phyloP scores from a whole-genome alignment of 139 green algal genomes.

The Chlorella sp. region DNA sequence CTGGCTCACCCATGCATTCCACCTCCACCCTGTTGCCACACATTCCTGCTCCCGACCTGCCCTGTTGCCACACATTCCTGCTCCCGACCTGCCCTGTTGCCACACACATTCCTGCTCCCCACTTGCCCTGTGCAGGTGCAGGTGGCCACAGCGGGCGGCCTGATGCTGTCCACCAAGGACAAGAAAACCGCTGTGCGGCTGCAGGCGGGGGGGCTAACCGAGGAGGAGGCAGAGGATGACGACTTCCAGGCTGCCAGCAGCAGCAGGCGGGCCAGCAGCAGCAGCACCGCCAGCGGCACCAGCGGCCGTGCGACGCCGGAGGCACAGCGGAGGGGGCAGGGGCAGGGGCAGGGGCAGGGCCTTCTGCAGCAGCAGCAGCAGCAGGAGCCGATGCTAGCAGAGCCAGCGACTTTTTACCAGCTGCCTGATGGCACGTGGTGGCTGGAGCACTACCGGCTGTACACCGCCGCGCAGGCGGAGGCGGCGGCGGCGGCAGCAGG shows the following conservation, averaged over 20 bases:
- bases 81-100: not conserved
- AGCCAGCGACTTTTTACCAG: slow-evolving; percentile 45
- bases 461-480: slow-evolving; percentile 41
- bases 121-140: slow-evolving; percentile 15
- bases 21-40: not conserved
- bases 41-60: too few species aligned
- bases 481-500: slow-evolving; percentile 2
- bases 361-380: not conserved
- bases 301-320: not conserved
- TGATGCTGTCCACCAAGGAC: slow-evolving; percentile 48
- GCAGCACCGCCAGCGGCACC: not conserved
- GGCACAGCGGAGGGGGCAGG: not conserved
- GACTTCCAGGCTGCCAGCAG: not conserved
- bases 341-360: not conserved
- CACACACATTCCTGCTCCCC: too few species aligned
- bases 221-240: slow-evolving; percentile 21
- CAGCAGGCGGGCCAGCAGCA: not conserved
- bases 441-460: slow-evolving; percentile 50
- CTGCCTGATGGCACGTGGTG: slow-evolving; percentile 45
- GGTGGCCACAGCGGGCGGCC: not conserved
- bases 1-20: not conserved
- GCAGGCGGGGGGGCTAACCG: not conserved
- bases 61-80: too few species aligned
- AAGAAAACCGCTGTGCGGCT: slow-evolving; percentile 49
- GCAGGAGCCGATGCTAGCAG: slow-evolving; percentile 29